These are phyloP conservation scores for Rhodosorus marinus DNA, from an alignment of 23 red algal genomes.

Conservation along the genomic window DNA sequence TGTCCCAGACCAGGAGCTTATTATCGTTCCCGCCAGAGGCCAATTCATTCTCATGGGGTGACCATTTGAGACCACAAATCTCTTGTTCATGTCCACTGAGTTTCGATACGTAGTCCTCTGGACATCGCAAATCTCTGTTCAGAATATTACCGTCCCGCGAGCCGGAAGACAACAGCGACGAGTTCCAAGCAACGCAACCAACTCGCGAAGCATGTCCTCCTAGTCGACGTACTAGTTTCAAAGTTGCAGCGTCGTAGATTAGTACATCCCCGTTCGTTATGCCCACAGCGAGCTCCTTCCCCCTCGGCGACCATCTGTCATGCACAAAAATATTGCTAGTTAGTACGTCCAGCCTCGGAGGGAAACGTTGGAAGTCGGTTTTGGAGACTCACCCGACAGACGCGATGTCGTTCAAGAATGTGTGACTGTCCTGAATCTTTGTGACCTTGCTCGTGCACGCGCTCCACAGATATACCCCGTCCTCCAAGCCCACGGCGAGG, in stretches of 20 bases:
- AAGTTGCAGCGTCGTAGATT: constrained; percentile 33
- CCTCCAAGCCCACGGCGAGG: constrained; percentile 66
- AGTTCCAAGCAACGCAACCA: constrained; percentile 58
- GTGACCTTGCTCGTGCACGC: too few species aligned
- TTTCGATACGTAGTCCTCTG: constrained; percentile 13
- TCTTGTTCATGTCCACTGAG: constrained; percentile 53
- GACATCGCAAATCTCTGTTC: constrained; percentile 45
- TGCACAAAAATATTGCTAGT: too few species aligned
- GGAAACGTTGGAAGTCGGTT: too few species aligned
- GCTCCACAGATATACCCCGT: constrained; percentile 85
- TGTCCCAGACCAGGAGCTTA: constrained; percentile 69
- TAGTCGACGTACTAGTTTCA: constrained; percentile 24
- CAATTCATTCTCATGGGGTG: constrained; percentile 56
- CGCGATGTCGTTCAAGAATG: too few species aligned
- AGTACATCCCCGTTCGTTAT: constrained; percentile 45
- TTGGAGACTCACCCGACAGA: too few species aligned
- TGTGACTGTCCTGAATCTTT: too few species aligned
- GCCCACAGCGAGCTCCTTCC: constrained; percentile 63
- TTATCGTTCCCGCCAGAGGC: constrained; percentile 95
- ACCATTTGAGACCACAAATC: constrained; percentile 88
- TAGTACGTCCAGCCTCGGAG: too few species aligned
- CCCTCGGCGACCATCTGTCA: constrained; percentile 44
- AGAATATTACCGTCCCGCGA: constrained; percentile 58
- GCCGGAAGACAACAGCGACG: constrained; percentile 28
- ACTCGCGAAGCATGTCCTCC: constrained; percentile 51